Evolutionary conservation across 2,329 filamentous ascomycete genomes (phyloP).

Genomic region (Hypoxylon sp.): DNA sequence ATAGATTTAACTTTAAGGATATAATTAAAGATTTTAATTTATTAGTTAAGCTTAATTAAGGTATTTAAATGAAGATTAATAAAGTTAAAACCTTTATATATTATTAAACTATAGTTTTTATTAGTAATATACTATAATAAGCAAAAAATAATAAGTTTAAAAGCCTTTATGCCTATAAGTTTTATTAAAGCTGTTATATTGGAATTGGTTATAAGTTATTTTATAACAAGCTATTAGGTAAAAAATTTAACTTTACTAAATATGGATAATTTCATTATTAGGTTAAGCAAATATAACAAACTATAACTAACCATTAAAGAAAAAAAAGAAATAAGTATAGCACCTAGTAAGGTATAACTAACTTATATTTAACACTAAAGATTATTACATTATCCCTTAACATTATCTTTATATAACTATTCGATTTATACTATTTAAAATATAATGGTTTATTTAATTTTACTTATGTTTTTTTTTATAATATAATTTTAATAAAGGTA

Average conservation of each 20-base stretch:
- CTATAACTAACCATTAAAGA: background rate
- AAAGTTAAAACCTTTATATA: background rate
- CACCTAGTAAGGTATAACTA: background rate
- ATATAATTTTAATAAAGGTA: slow-evolving; percentile 3
- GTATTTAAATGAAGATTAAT: background rate
- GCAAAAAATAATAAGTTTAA: slow-evolving; percentile 4
- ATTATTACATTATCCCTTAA: background rate
- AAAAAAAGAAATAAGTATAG: background rate
- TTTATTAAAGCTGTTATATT: slow-evolving; percentile 7
- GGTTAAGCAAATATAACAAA: slow-evolving; percentile 8
- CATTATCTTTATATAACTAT: background rate
- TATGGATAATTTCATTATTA: slow-evolving; percentile 3
- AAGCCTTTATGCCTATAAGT: background rate
- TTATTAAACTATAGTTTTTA: background rate
- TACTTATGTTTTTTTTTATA: slow-evolving; percentile 1
- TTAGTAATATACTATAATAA: slow-evolving; percentile 4
- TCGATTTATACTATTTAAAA: slow-evolving; percentile 3
- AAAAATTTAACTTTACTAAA: background rate
- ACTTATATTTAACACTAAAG: slow-evolving; percentile 5
- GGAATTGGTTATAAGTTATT: background rate
- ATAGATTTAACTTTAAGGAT: slow-evolving; percentile 2
- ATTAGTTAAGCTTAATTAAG: background rate
- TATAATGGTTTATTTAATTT: slow-evolving; percentile 4
- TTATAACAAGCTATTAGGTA: background rate
- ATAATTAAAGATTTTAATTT: background rate